Evolutionary conservation across 768 basidiomycete genomes (phyloP), one percentile per base, ranked within the genome.

Genomic region (Phylloporus sp.): DNA sequence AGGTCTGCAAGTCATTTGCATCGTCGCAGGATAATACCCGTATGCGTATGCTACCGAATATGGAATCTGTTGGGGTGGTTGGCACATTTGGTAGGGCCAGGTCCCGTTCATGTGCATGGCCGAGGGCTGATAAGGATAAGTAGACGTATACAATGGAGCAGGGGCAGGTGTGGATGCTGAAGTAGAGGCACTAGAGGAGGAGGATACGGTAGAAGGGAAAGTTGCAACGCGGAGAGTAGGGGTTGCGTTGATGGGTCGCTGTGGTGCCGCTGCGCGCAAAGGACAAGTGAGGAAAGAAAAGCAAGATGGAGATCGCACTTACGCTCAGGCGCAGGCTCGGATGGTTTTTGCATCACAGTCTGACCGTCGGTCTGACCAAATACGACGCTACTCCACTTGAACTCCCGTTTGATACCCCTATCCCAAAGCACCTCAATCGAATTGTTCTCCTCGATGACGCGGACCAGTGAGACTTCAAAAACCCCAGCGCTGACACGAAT

Each of bases 341-440:
- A 72, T 17, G 85, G 85, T 55, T 84, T 86, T 60, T 86, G 84
- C 42, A 77, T 76, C n/a, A 87, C 78, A 15, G 66, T 59, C 44
- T 81, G 80, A 5, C 71, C 78, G 38, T 86, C 84, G 2, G 79
- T 82, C 39, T 74, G 81, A n/a, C 85, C 86, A 49, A 88, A 84
- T 17, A 90, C 76, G 17, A 90, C 79, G 56, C 81, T 82, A 23
- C 81, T 78, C 88, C 88, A 90, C 62, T 86, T 89, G 60, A 90
- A 86, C 62, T 89, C 86, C 44, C 80, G 73, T 65, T 81, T 85
- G 29, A 80, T 54, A 8, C 82, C 83, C 22, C 77, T 71, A 59
- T 89, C 87, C 86, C 90, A 93, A 7, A 87, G 62, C 5, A 94
- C 90, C 60, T 86, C 83, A 1, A 94, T 82, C 9, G 81, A 81